These are phyloP conservation scores for Aspergillus hiratsukae DNA, from an alignment of 2,329 filamentous ascomycete species.

Conservation along the genomic window DNA sequence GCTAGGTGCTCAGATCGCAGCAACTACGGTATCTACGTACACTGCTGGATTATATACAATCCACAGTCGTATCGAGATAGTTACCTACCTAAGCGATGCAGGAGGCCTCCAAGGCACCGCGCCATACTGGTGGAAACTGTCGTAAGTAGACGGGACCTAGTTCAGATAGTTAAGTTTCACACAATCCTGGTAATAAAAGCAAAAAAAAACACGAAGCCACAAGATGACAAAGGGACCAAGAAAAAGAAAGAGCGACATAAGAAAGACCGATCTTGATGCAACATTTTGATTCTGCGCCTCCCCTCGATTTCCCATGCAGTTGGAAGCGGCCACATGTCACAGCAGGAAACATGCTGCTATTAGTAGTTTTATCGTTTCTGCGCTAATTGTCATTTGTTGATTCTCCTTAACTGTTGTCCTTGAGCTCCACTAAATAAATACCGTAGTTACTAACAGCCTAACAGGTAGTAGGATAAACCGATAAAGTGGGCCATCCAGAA, in stretches of 20 bases:
- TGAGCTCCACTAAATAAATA: not conserved
- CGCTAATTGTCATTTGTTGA: not conserved
- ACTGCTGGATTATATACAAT: not conserved
- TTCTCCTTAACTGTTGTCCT: not conserved
- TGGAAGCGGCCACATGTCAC: conserved; percentile 23
- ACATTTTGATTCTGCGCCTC: conserved; percentile 5
- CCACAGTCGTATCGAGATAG: not conserved
- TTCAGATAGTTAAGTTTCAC: not conserved
- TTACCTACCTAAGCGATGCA: not conserved
- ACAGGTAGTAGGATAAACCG: not conserved
- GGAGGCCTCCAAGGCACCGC: not conserved
- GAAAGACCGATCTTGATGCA: conserved; percentile 15
- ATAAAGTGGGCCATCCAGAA: not conserved
- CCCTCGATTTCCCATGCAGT: conserved; percentile 19
- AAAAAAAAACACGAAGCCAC: not conserved
- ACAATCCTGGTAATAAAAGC: not conserved
- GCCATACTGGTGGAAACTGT: not conserved
- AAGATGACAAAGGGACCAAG: not conserved
- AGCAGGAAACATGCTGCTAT: conserved; percentile 2
- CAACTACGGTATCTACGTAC: not conserved
- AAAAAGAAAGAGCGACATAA: not conserved
- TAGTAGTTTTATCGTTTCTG: no score
- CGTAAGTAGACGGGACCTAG: not conserved
- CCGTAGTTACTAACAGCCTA: not conserved
- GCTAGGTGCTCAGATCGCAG: conserved; percentile 13